Evolutionary conservation across 2,329 filamentous ascomycete genomes (phyloP).

Genomic region (Exophiala viscosa): DNA sequence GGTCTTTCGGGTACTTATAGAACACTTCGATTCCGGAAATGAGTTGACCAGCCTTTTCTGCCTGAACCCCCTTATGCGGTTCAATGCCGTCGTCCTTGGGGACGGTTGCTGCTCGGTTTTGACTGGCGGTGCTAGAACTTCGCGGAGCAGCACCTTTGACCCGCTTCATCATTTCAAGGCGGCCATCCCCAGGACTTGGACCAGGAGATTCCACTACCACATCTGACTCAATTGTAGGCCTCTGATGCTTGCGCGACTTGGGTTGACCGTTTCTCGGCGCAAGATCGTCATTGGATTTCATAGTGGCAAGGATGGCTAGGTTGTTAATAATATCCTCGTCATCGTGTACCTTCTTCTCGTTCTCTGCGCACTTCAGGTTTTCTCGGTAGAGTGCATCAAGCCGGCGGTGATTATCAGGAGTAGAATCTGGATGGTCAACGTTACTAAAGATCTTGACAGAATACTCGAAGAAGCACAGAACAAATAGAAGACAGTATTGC

Average conservation of each 20-base stretch:
- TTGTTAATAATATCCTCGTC: conserved; percentile 51
- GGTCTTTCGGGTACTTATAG: conserved; percentile 50
- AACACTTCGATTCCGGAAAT: conserved; percentile 49
- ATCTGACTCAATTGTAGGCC: conserved; percentile 39
- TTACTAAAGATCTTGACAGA: neutral
- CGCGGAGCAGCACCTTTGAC: conserved; percentile 42
- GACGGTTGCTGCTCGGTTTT: conserved; percentile 30
- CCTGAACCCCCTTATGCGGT: conserved; percentile 39
- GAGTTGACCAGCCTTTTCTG: conserved; percentile 44
- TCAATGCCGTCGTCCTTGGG: conserved; percentile 43
- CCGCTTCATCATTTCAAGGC: conserved; percentile 42
- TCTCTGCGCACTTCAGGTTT: conserved; percentile 45
- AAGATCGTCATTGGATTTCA: conserved; percentile 48
- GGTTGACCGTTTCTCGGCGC: conserved; percentile 38
- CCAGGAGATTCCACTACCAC: conserved; percentile 44
- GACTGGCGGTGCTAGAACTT: conserved; percentile 33
- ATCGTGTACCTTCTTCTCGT: conserved; percentile 48
- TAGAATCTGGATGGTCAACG: conserved; percentile 12
- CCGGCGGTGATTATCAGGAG: conserved; percentile 29
- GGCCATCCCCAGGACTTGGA: conserved; percentile 36
- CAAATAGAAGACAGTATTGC: neutral
- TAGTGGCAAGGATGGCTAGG: conserved; percentile 45
- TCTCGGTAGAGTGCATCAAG: conserved; percentile 46
- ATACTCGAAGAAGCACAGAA: neutral
- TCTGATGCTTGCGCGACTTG: conserved; percentile 44